Evolutionary conservation across 306 rosid genomes (phyloP).

Genomic region (Quercus wislizeni): DNA sequence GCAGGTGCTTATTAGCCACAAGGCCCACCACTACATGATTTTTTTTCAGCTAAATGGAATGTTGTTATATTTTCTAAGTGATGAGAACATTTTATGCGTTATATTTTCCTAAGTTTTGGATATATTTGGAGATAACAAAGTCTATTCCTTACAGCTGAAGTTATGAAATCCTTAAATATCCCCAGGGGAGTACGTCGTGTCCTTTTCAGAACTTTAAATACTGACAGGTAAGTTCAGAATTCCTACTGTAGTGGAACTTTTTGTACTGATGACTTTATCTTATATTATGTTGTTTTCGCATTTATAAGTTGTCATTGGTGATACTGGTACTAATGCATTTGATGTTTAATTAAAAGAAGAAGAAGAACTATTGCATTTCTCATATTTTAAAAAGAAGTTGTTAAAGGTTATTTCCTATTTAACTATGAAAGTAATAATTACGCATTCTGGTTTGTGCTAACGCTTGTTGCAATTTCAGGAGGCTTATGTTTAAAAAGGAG

Average conservation of each 20-base stretch:
- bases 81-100: background rate
- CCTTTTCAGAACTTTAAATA: slow-evolving; percentile 81
- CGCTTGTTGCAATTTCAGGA: slow-evolving; percentile 46
- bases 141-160: slow-evolving; percentile 57
- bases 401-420: background rate
- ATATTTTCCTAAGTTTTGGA: background rate
- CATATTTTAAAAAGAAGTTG: background rate
- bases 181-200: slow-evolving; percentile 78
- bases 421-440: background rate
- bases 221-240: slow-evolving; percentile 57
- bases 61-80: background rate
- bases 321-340: background rate
- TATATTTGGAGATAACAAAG: background rate
- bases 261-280: background rate
- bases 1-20: background rate
- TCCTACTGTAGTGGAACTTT: background rate
- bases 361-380: background rate
- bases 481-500: slow-evolving; percentile 75
- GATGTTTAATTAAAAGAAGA: background rate
- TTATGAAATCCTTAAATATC: slow-evolving; percentile 72
- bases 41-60: background rate
- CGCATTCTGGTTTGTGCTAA: slow-evolving; percentile 6
- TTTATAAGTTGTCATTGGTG: background rate
- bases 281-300: background rate
- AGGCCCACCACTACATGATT: background rate